Evolutionary conservation across 164 flowering plant genomes (phyloP), one percentile per base, ranked within the genome.

Genomic region (Tetrastigma voinierianum): DNA sequence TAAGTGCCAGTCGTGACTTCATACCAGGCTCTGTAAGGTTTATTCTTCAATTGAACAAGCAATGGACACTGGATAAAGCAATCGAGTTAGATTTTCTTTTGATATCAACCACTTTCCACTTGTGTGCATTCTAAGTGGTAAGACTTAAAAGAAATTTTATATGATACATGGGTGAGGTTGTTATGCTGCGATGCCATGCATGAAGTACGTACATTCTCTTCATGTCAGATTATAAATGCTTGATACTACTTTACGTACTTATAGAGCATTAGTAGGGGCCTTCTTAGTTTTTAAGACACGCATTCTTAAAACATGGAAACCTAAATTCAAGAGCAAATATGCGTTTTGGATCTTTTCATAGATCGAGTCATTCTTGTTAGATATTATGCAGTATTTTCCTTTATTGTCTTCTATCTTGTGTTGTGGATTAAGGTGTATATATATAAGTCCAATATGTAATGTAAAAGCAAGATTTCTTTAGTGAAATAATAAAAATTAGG

Each of bases 41-140:
- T 90, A 88, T 75, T 62, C 86, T 61, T 76, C 98, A 43, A 83
- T 96, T 74, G 91, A 93, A 67, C 86, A 70, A 79, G 96, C 98
- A 65, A 74, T 77, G 82, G 78, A 70, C 56, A 87, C 88, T 51
- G 93, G 93, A 49, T 89, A 51, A 84, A 82, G 57, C 82, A 72
- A 64, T 76, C 84, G 46, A 86, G 99, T 96, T 48, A 15, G 74
- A 48, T 65, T 68, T 51, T 43, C 11, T 25, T n/a, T n/a, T n/a
- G n/a, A 15, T n/a, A 32, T 10, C 61, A 59, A 18, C n/a, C 0
- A 13, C 2, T 59, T 16, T 57, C 12, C 9, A 19, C 57, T 66
- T 11, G 7, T 49, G 23, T 9, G 43, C 21, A 23, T 23, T 40
- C 46, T 59, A 9, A 14, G 12, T 64, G 52, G 49, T 65, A 25